Conservation (phyloP, 768 basidiomycete species). For the Rhodotorula babjevae region DNA sequence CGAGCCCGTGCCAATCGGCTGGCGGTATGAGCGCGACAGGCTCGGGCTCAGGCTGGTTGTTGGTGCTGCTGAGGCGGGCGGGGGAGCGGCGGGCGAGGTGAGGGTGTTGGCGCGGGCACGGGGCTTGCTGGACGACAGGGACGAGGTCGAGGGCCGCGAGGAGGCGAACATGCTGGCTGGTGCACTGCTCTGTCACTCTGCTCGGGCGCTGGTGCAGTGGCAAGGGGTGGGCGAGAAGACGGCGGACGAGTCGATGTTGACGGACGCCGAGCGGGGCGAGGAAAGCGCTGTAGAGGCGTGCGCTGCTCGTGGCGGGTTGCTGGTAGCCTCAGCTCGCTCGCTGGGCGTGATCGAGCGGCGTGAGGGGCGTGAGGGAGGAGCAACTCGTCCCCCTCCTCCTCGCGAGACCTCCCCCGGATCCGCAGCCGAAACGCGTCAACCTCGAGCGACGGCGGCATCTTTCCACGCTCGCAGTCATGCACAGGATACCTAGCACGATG, state of each 20-base stretch:
- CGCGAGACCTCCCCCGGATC: too few relatives aligned
- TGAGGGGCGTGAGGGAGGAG: neutral
- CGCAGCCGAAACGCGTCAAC: neutral
- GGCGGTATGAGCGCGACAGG: slow-evolving; percentile 18
- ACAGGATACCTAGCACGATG: too few relatives aligned
- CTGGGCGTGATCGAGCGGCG: neutral
- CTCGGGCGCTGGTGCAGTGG: too few relatives aligned
- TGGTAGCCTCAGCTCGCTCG: neutral
- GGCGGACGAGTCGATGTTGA: neutral
- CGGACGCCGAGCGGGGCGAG: neutral
- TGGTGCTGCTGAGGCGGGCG: too few relatives aligned
- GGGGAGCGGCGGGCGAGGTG: neutral
- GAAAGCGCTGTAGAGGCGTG: neutral
- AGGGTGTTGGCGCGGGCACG: slow-evolving; percentile 22
- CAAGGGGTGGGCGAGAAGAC: neutral
- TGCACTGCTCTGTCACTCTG: neutral
- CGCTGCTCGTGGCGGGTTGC: neutral
- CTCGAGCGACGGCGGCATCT: too few relatives aligned
- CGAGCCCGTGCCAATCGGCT: slow-evolving; percentile 23
- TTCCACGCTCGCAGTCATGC: too few relatives aligned
- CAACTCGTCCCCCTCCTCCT: neutral
- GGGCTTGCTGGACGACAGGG: neutral
- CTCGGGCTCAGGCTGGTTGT: neutral
- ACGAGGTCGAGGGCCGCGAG: neutral
- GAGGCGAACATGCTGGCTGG: neutral